Base-by-base conservation (phyloP, 192 early-diverging fungal genomes). In the Haplosporangium gracile region DNA sequence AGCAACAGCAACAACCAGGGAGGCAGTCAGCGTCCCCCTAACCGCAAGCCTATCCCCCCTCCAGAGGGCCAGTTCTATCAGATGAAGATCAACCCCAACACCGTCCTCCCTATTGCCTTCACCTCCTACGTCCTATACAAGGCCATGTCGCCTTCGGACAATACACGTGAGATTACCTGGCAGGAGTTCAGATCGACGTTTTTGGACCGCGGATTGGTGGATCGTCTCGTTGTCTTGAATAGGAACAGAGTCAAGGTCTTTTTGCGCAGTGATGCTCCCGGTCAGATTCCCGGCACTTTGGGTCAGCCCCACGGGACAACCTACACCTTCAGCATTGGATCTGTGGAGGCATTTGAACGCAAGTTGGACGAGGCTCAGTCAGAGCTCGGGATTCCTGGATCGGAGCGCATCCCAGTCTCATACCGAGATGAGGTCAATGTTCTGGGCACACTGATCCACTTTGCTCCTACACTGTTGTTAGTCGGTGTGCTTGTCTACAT, bases 311-410 rank as follows among this genome's bases (percentile, higher is more conserved):
- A 80, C 53, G 91, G 90, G 5, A 70, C 71, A 2, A 89, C 90
- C 5, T 96, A 93, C 84, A 90, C 91, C 72, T 99, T 99, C 83
- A 95, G 97, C 68, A 99, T 99, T 68, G 98, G 97, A 42, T 97
- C 96, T 10, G 92, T 97, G 1, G 99, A 99, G 55, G 93, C 94
- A 26, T 99, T 99, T 92, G 99, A 99, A 82, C 93, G 93, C 53
- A 97, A 96, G 78, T 82, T 99, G 68, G 95, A 96, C 15, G 93
- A 94, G 49, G 97, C 98, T 38, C 99, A 99, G 85, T 89, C 89
- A 60, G 97, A 99, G 88, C 94, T 99, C 69, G 94, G 93, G 15
- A 98, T 99, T 72, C 97, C 97, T 29, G 89, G 96, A 32, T 92
- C 91, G 38, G 95, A 99, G 83, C 95, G 97, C 39, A 96, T 99